phyloP scores from a whole-genome alignment of 2,329 filamentous ascomycete genomes.

The Parascedosporium putredinis region DNA sequence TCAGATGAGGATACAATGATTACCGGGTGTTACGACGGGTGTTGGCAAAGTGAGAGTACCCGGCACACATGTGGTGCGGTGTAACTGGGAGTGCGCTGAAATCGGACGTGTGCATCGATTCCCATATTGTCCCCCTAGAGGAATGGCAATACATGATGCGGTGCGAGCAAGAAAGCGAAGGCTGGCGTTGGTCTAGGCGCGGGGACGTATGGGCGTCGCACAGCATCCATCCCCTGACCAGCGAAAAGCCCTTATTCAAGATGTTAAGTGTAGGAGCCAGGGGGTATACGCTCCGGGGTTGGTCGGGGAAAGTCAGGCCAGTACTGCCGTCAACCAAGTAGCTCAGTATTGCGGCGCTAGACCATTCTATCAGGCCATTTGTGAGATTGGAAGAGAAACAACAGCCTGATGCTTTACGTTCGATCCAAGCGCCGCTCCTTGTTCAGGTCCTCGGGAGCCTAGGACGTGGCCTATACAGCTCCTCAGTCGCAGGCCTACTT shows the following conservation, averaged over 20 bases:
- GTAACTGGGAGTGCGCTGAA: not conserved
- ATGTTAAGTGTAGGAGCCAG: not conserved
- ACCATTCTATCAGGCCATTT: no score
- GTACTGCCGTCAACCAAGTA: no score
- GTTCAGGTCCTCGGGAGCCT: no score
- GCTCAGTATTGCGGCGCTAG: no score
- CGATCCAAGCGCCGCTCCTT: no score
- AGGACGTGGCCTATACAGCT: no score
- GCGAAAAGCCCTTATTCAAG: not conserved
- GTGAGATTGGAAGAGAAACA: no score
- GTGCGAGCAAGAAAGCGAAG: no score
- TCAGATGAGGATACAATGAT: slow-evolving; percentile 6
- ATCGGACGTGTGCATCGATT: slow-evolving; percentile 5
- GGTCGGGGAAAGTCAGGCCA: no score
- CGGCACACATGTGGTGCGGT: not conserved
- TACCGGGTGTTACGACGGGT: not conserved
- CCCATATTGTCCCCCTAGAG: slow-evolving; percentile 1
- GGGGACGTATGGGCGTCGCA: not conserved
- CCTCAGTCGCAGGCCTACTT: not conserved
- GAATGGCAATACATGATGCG: not conserved
- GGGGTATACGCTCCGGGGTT: not conserved
- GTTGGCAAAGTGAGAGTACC: not conserved
- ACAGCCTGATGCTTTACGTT: no score
- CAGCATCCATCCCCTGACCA: not conserved
- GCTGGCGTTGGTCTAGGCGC: not conserved